Evolutionary conservation across 169 alveolate species (phyloP).

Genomic region (Eimeria acervulina): DNA sequence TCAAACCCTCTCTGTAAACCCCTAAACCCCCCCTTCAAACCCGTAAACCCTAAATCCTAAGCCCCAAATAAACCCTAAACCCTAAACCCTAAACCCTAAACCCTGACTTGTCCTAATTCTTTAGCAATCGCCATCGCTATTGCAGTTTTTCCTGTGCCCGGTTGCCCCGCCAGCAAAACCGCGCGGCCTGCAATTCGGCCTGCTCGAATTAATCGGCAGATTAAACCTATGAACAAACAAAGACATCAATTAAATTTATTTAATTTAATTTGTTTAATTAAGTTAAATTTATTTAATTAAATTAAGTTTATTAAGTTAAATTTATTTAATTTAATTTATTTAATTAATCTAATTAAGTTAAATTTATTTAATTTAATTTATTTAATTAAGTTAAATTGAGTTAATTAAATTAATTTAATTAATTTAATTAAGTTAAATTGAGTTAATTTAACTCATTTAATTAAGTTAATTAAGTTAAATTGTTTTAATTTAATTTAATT

Average conservation of each 20-base stretch:
- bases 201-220: slow-evolving; percentile 97
- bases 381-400: too few species aligned
- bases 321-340: too few species aligned
- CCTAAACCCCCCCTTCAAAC: not conserved
- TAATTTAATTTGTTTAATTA: too few species aligned
- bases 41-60: slow-evolving; percentile 36
- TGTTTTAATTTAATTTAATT: too few species aligned
- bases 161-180: slow-evolving; percentile 99
- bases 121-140: slow-evolving; percentile 99
- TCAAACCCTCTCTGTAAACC: not conserved
- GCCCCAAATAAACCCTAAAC: too few species aligned
- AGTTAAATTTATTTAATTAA: not conserved
- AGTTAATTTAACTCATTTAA: too few species aligned
- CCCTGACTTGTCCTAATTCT: slow-evolving; percentile 95
- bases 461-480: too few species aligned
- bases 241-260: not conserved
- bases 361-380: not conserved
- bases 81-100: slow-evolving; percentile 31
- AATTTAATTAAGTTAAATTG: too few species aligned
- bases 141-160: slow-evolving; percentile 99
- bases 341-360: too few species aligned
- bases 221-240: slow-evolving; percentile 91
- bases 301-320: too few species aligned
- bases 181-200: slow-evolving; percentile 99
- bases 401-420: too few species aligned